These are phyloP conservation scores for Tuber magnatum DNA, from an alignment of 495 filamentous ascomycete species.

Conservation along the genomic window DNA sequence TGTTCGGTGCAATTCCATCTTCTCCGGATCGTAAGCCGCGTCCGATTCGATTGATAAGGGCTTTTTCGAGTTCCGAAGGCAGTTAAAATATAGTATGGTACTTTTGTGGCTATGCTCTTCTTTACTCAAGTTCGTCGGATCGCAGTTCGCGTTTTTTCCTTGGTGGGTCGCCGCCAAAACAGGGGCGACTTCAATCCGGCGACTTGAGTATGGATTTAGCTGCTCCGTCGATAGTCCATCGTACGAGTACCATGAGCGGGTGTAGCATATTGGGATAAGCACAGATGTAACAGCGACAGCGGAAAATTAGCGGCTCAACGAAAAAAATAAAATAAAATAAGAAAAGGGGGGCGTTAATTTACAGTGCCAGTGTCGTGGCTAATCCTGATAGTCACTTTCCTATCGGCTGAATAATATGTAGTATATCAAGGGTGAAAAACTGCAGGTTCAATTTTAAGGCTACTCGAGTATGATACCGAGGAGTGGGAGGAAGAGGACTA, in stretches of 20 bases:
- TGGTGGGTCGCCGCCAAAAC: too few relatives aligned
- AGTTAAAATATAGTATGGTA: too few relatives aligned
- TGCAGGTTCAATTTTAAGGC: not conserved
- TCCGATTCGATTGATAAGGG: not conserved
- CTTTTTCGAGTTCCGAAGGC: too few relatives aligned
- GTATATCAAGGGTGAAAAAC: not conserved
- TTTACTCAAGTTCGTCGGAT: too few relatives aligned
- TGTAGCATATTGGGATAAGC: not conserved
- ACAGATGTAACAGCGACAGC: not conserved
- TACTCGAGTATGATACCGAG: not conserved
- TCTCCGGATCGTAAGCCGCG: not conserved
- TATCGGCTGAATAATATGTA: not conserved
- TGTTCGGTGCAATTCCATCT: not conserved
- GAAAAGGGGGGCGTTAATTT: not conserved
- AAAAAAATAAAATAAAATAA: too few relatives aligned
- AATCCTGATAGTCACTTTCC: not conserved
- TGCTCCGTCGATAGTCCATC: not conserved
- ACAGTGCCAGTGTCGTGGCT: not conserved
- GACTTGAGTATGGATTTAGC: too few relatives aligned
- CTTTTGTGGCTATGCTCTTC: not conserved
- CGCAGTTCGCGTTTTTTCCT: too few relatives aligned
- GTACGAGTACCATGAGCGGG: not conserved
- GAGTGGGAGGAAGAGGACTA: not conserved
- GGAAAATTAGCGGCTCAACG: not conserved
- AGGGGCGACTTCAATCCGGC: too few relatives aligned